Evolutionary conservation across 1,284 basidiomycete genomes (phyloP).

Genomic region (Trichosporon sp.): DNA sequence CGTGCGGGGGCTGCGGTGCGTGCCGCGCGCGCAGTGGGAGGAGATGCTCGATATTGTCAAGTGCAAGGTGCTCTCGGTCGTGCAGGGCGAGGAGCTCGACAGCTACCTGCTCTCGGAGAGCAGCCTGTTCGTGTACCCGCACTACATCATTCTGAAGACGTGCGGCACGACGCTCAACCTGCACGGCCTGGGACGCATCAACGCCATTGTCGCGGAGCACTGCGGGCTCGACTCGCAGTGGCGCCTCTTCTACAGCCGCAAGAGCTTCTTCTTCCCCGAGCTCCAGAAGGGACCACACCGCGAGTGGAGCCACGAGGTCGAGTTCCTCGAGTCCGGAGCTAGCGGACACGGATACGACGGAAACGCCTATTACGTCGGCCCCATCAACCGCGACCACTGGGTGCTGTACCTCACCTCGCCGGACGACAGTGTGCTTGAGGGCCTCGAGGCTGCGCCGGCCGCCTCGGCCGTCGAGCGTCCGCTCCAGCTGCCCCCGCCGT

Average conservation of each 20-base stretch:
- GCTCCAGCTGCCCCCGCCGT: constrained; percentile 21
- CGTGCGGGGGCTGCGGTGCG: constrained; percentile 60
- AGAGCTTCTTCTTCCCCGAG: constrained; percentile 99
- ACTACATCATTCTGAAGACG: constrained; percentile 97
- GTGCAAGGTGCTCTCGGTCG: constrained; percentile 91
- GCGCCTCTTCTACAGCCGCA: constrained; percentile 95
- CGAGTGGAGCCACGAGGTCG: constrained; percentile 92
- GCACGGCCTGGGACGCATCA: constrained; percentile 86
- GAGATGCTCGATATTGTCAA: constrained; percentile 96
- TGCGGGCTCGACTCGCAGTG: constrained; percentile 75
- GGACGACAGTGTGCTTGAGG: constrained; percentile 33
- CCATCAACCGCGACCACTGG: constrained; percentile 99
- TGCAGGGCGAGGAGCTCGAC: constrained; percentile 84
- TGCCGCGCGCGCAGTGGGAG: constrained; percentile 83
- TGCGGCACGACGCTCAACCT: constrained; percentile 98
- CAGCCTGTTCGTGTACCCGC: constrained; percentile 92
- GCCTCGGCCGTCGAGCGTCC: constrained; percentile 23
- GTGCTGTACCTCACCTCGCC: constrained; percentile 86
- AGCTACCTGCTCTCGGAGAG: constrained; percentile 98
- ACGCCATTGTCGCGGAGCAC: constrained; percentile 80
- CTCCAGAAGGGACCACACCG: constrained; percentile 90
- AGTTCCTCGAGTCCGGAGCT: constrained; percentile 69
- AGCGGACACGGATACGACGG: constrained; percentile 14
- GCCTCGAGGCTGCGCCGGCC: not conserved
- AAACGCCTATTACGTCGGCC: constrained; percentile 94